These are phyloP conservation scores for Mycena crocata DNA, from an alignment of 768 basidiomycete genomes.

Conservation along the genomic window DNA sequence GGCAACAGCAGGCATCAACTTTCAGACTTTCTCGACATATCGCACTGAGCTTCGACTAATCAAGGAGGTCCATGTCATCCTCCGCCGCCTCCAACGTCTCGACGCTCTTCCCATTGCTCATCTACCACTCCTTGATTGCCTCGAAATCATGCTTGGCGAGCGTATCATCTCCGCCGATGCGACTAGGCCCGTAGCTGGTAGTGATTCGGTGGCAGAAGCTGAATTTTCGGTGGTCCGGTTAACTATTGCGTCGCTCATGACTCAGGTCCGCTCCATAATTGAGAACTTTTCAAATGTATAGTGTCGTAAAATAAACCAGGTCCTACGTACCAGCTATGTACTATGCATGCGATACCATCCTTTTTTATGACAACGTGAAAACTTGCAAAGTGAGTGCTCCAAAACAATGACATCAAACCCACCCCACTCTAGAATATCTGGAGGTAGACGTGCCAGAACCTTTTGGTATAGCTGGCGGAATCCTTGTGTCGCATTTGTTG, in stretches of 20 bases:
- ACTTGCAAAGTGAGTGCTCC: constrained; percentile 9
- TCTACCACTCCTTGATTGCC: not conserved
- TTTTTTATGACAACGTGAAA: not conserved
- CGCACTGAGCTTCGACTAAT: constrained; percentile 2
- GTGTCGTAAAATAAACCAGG: too few species aligned
- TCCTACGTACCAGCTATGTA: too few species aligned
- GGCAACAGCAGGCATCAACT: not conserved
- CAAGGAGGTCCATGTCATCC: not conserved
- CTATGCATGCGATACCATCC: too few species aligned
- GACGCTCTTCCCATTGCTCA: not conserved
- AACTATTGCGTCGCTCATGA: not conserved
- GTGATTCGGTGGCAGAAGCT: not conserved
- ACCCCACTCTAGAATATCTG: too few species aligned
- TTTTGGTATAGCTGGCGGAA: not conserved
- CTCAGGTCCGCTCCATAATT: not conserved
- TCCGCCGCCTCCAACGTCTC: not conserved
- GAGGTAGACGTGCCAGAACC: too few species aligned
- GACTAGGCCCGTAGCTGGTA: not conserved
- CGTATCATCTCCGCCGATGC: not conserved
- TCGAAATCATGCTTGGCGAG: not conserved
- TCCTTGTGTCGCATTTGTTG: not conserved
- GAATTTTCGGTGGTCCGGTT: not conserved
- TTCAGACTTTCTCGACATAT: not conserved
- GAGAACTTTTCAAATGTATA: not conserved
- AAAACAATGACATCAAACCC: not conserved